phyloP scores from a whole-genome alignment of 176 grass and related monocot species.

The Triticum turgidum region DNA sequence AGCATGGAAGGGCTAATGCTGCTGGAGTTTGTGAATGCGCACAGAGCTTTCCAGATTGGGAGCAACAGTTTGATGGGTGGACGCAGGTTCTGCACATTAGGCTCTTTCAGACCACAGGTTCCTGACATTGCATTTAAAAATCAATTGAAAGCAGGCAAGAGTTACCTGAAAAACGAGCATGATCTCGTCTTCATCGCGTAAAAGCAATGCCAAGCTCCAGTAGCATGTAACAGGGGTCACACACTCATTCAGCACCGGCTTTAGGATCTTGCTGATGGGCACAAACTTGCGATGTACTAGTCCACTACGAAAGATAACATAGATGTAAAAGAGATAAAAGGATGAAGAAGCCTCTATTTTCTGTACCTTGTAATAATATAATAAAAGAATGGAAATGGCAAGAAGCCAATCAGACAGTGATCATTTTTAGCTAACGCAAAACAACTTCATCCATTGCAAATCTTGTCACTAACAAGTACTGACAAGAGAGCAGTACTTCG shows the following conservation, averaged over 20 bases:
- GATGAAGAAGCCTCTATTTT: background rate
- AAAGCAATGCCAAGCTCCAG: conserved; percentile 68
- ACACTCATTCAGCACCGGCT: conserved; percentile 63
- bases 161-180: conserved; percentile 59
- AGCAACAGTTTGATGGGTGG: conserved; percentile 63
- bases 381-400: background rate
- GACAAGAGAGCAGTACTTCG: background rate
- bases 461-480: background rate
- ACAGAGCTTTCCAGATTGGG: conserved; percentile 67
- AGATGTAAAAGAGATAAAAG: background rate
- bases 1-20: background rate
- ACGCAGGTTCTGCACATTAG: conserved; percentile 50
- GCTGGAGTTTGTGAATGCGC: conserved; percentile 27
- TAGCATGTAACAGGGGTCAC: conserved; percentile 71
- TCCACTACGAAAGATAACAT: conserved; percentile 32
- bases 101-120: background rate
- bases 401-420: background rate
- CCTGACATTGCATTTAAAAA: background rate
- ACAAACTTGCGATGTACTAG: conserved; percentile 53
- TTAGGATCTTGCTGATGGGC: conserved; percentile 60
- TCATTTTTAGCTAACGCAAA: background rate
- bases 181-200: conserved; percentile 48
- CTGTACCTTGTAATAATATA: too few species aligned
- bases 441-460: background rate
- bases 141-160: background rate